phyloP scores from a whole-genome alignment of 2,329 filamentous ascomycete genomes.

The Tolypocladium tropicale region DNA sequence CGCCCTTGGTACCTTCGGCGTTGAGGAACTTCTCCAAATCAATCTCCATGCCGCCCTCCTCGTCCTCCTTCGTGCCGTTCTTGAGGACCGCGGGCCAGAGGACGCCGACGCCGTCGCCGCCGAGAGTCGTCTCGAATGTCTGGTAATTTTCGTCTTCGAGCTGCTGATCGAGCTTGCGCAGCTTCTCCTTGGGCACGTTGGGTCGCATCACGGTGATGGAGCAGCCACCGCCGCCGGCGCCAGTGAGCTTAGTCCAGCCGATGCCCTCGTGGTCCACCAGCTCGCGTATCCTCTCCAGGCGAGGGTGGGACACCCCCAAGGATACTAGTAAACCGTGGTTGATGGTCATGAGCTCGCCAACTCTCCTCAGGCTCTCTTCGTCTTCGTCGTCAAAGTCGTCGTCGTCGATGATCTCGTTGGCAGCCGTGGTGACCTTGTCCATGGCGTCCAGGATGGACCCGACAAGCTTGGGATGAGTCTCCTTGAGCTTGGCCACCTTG shows the following conservation, averaged over 20 bases:
- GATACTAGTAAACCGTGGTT: slow-evolving; percentile 91
- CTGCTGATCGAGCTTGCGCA: slow-evolving; percentile 53
- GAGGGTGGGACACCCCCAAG: slow-evolving; percentile 87
- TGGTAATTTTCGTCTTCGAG: slow-evolving; percentile 65
- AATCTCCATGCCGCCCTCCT: slow-evolving; percentile 81
- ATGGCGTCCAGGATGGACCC: slow-evolving; percentile 78
- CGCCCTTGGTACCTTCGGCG: slow-evolving; percentile 72
- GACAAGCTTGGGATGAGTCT: slow-evolving; percentile 64
- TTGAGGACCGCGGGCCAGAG: slow-evolving; percentile 86
- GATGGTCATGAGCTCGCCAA: slow-evolving; percentile 84
- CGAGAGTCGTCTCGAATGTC: slow-evolving; percentile 81
- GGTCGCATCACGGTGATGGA: slow-evolving; percentile 84
- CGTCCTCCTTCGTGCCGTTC: slow-evolving; percentile 69
- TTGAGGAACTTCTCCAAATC: slow-evolving; percentile 75
- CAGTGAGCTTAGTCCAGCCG: slow-evolving; percentile 96
- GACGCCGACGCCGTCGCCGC: slow-evolving; percentile 87
- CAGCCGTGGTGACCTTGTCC: slow-evolving; percentile 55
- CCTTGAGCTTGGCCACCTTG: slow-evolving; percentile 68
- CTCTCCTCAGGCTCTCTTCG: slow-evolving; percentile 52
- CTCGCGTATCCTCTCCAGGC: slow-evolving; percentile 83
- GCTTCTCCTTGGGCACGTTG: slow-evolving; percentile 41
- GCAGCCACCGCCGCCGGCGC: slow-evolving; percentile 90
- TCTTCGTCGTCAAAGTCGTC: slow-evolving; percentile 58
- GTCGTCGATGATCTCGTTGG: slow-evolving; percentile 42
- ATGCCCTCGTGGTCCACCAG: slow-evolving; percentile 81